A percentile compares a stretch with the other conserved stretches of the same genome.
Conservation (phyloP, 495 filamentous ascomycete genomes). For the Tuber melanosporum region DNA sequence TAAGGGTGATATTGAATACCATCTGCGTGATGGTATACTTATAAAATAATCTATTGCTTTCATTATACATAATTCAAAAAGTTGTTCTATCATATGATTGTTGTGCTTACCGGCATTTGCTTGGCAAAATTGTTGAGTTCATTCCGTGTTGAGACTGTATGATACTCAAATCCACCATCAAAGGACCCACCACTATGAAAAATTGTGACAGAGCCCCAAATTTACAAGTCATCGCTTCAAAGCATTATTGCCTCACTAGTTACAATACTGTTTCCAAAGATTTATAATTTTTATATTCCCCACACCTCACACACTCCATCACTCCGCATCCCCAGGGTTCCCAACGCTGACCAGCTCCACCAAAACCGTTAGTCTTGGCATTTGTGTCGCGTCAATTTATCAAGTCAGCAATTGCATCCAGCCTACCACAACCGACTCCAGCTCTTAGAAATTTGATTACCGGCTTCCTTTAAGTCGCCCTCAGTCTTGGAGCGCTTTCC, state of each 20-base stretch:
- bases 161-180: not conserved
- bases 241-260: not conserved
- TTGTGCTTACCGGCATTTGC: not conserved
- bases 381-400: not conserved
- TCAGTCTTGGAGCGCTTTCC: not conserved
- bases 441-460: not conserved
- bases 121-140: not conserved
- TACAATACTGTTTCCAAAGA: not conserved
- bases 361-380: not conserved
- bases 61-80: conserved; percentile 11
- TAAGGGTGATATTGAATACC: conserved; percentile 25
- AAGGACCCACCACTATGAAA: not conserved
- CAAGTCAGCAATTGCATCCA: not conserved
- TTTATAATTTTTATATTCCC: not conserved
- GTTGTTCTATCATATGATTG: not conserved
- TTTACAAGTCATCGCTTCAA: not conserved
- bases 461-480: not conserved
- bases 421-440: not conserved
- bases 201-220: not conserved
- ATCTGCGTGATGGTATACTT: conserved; percentile 23
- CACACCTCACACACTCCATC: not conserved
- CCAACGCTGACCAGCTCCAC: not conserved
- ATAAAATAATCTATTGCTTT: conserved; percentile 11
- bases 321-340: not conserved
- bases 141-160: not conserved